Percentiles rank a stretch among this genome's conserved stretches.
These are phyloP conservation scores for Acidiella bohemica DNA, from an alignment of 495 filamentous ascomycete genomes.

Conservation along the genomic window DNA sequence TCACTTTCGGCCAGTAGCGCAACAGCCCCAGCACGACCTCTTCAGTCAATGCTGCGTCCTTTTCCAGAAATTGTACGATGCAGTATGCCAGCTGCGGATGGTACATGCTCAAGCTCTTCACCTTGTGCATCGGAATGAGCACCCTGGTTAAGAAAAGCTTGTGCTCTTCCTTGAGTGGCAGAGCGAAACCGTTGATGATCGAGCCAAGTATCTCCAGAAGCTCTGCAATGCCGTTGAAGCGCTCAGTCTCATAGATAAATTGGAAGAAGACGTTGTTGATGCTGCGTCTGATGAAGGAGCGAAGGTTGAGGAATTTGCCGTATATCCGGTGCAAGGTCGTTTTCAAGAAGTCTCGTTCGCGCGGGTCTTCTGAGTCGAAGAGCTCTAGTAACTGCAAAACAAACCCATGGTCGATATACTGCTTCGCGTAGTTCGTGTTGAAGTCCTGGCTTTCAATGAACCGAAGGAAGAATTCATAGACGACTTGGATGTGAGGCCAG, in stretches of 20 bases:
- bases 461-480: constrained; percentile 97
- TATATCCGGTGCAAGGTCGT: constrained; percentile 97
- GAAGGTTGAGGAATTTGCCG: constrained; percentile 94
- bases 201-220: constrained; percentile 93
- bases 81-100: constrained; percentile 97
- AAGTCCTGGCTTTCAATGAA: constrained; percentile 99
- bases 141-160: constrained; percentile 95
- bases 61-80: constrained; percentile 98
- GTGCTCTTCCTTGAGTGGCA: constrained; percentile 96
- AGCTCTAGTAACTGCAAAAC: constrained; percentile 93
- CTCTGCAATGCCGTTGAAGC: constrained; percentile 97
- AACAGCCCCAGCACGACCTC: constrained; percentile 93
- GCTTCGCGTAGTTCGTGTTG: constrained; percentile 99
- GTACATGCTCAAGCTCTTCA: constrained; percentile 99
- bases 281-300: constrained; percentile 91
- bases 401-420: constrained; percentile 95
- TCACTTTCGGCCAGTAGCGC: constrained; percentile 97
- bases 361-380: constrained; percentile 96
- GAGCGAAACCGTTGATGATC: constrained; percentile 97
- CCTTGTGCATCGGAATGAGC: constrained; percentile 88
- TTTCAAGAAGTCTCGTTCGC: constrained; percentile 95
- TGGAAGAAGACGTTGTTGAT: constrained; percentile 99
- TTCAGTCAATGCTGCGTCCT: constrained; percentile 93
- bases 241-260: constrained; percentile 96
- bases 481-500: constrained; percentile 98